phyloP scores from a whole-genome alignment of 371 early-diverging fungal genomes.

The Mortierella sp. region DNA sequence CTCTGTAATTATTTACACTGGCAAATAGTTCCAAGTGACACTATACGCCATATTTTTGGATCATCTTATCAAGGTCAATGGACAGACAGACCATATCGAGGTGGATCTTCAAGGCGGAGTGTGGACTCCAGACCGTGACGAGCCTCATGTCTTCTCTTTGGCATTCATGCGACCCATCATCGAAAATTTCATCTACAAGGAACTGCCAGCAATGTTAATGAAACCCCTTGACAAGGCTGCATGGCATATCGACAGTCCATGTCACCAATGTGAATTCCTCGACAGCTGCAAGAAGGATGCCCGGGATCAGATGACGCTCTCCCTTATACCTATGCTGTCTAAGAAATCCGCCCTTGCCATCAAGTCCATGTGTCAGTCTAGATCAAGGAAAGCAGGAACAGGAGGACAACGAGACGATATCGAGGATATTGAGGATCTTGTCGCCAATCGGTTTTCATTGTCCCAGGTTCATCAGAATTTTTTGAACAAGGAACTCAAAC shows the following conservation, averaged over 20 bases:
- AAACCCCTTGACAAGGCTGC: constrained; percentile 38
- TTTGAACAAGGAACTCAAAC: constrained; percentile 6
- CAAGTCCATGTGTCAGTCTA: not conserved
- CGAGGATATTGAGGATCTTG: constrained; percentile 64
- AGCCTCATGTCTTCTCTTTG: constrained; percentile 62
- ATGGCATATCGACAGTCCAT: constrained; percentile 64
- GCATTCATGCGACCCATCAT: constrained; percentile 62
- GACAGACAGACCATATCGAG: constrained; percentile 55
- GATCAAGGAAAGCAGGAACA: not conserved
- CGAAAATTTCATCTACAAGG: constrained; percentile 59
- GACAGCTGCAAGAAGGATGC: constrained; percentile 61
- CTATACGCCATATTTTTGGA: constrained; percentile 64
- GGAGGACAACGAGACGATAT: constrained; percentile 20
- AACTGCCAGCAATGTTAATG: constrained; percentile 56
- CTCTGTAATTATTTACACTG: not conserved
- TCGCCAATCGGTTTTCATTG: constrained; percentile 16
- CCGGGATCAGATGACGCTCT: constrained; percentile 54
- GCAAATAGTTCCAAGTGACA: constrained; percentile 65
- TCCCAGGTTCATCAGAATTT: constrained; percentile 10
- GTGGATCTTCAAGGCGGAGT: constrained; percentile 64
- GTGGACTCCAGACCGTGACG: constrained; percentile 59
- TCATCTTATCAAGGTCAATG: constrained; percentile 60
- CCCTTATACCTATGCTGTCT: constrained; percentile 53
- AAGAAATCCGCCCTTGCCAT: constrained; percentile 42
- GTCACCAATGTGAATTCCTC: constrained; percentile 61